Percentiles rank a stretch among this genome's conserved stretches.
Conservation (phyloP, 2,329 filamentous ascomycete genomes). For the Neopestalotiopsis sp. region DNA sequence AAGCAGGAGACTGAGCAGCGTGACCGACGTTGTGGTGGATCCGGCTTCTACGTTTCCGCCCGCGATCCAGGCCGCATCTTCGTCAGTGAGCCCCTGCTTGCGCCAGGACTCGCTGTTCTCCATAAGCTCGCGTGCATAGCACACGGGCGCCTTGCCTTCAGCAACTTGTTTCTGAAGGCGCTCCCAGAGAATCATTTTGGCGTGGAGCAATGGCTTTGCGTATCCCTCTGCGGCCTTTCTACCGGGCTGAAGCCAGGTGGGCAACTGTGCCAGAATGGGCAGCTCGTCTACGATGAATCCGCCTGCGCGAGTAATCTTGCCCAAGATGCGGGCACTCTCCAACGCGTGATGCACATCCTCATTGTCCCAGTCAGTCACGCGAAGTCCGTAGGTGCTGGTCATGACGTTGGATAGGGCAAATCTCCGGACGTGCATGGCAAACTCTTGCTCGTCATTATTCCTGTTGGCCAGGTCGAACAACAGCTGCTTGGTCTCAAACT, state of each 20-base stretch:
- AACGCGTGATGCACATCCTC: constrained; percentile 24
- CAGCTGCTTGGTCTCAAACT: constrained; percentile 51
- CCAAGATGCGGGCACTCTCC: constrained; percentile 25
- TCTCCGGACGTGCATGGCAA: constrained; percentile 36
- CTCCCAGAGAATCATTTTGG: constrained; percentile 32
- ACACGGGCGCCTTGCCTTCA: constrained; percentile 26
- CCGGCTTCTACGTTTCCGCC: constrained; percentile 43
- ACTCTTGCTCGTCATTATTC: constrained; percentile 35
- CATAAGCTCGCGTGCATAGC: constrained; percentile 30
- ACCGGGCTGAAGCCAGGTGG: constrained; percentile 31
- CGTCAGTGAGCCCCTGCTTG: constrained; percentile 30
- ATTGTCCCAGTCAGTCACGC: constrained; percentile 32
- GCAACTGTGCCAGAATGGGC: constrained; percentile 29
- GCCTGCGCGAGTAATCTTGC: constrained; percentile 27
- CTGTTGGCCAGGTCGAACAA: constrained; percentile 44
- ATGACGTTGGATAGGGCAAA: constrained; percentile 36
- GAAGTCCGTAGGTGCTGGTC: constrained; percentile 33
- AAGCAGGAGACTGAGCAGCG: constrained; percentile 36
- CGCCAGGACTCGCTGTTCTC: constrained; percentile 29
- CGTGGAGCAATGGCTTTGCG: constrained; percentile 25
- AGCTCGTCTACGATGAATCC: constrained; percentile 34
- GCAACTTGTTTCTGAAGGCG: constrained; percentile 27
- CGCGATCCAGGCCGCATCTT: constrained; percentile 32
- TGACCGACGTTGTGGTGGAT: constrained; percentile 42
- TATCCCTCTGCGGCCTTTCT: constrained; percentile 23